These are phyloP conservation scores for Penicillium macrosclerotiorum DNA, from an alignment of 495 filamentous ascomycete species.

Conservation along the genomic window DNA sequence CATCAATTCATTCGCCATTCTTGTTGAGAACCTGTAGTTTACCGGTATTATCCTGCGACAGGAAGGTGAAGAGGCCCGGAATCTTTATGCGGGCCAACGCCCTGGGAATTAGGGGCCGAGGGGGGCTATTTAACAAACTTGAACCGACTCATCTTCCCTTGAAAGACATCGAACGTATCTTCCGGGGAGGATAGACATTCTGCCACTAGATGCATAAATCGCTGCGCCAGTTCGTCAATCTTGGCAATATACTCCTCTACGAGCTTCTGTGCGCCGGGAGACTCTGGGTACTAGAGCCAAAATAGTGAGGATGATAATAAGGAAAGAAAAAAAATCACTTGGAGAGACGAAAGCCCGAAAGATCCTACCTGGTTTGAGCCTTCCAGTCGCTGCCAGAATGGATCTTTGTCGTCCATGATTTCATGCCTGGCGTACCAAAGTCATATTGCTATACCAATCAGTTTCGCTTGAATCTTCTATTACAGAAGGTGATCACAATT, in stretches of 20 bases:
- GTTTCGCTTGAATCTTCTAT: background rate
- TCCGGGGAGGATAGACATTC: constrained; percentile 74
- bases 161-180: constrained; percentile 78
- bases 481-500: background rate
- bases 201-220: constrained; percentile 78
- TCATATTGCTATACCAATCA: constrained; percentile 49
- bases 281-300: constrained; percentile 52
- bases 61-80: constrained; percentile 61
- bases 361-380: constrained; percentile 33
- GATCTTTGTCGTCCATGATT: constrained; percentile 57
- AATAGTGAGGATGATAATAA: no score
- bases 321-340: no score
- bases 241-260: constrained; percentile 75
- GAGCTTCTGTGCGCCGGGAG: constrained; percentile 64
- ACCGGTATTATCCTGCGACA: constrained; percentile 53
- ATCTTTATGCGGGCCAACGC: constrained; percentile 92
- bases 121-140: constrained; percentile 93
- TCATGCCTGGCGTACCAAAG: constrained; percentile 39
- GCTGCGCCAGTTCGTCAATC: constrained; percentile 67
- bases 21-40: constrained; percentile 52
- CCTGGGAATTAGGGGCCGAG: constrained; percentile 59
- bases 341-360: background rate
- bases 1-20: constrained; percentile 49
- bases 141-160: constrained; percentile 82
- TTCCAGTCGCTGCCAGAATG: constrained; percentile 62